Evolutionary conservation across 805 yeast species (phyloP), one percentile per base, ranked within the genome.

Genomic region (Pichia cabralensis): DNA sequence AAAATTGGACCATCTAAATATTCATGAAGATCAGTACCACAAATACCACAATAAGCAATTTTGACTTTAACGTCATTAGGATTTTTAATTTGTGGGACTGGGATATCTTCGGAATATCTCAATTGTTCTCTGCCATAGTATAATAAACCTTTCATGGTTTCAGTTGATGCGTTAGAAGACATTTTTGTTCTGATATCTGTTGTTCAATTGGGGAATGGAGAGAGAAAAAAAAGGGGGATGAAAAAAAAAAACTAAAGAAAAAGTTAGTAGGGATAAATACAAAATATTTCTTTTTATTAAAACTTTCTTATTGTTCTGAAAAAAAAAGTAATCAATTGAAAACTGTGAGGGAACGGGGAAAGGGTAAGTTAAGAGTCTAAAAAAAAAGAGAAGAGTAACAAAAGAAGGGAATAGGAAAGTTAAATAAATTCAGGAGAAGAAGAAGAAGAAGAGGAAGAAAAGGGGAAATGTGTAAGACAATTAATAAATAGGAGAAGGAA

Each of bases 1-100:
- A 76, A 74, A 36, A 71, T 71, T 8, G 83, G 80, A 1, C 77
- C 79, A 19, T 67, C 73, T 19, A 57, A 44, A 44, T 61, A 74
- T 50, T 77, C 75, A 44, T 73, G 77, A 26, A 74, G 53, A 49
- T 74, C 80, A 1, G 76, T 64, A 19, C 81, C 81, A 46, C 82
- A 76, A 28, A 75, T 73, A 6, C 82, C 82, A 46, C 80, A 72
- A 49, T 61, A 71, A 4, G 53, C 57, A 22, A 58, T 45, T 34
- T 57, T 47, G 22, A 60, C 37, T 24, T 53, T 50, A 19, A 59
- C 54, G 36, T 56, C 61, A 34, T 49, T 52, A 1, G 41, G 36
- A 21, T 49, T 45, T 18, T 35, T 36, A 26, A 53, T 45, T 18
- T 42, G 34, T 5, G 58, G 57, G 28, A 46, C 52, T 16, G 38